phyloP scores from a whole-genome alignment of 495 filamentous ascomycete species.

The Jackrogersella multiformis region DNA sequence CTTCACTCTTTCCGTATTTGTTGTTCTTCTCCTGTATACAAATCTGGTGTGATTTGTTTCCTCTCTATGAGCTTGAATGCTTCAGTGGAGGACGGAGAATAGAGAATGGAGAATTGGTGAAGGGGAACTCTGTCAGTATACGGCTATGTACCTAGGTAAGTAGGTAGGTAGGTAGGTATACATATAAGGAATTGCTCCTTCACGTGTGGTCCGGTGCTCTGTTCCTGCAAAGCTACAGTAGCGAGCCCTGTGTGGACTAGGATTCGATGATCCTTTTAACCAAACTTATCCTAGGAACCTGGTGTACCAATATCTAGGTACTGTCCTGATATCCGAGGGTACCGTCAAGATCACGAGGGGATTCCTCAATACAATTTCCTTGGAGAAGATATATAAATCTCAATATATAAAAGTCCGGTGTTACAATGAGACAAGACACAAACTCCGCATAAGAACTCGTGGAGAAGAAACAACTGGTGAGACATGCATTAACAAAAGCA shows the following conservation, averaged over 20 bases:
- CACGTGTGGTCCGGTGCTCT: not conserved
- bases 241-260: constrained; percentile 18
- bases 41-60: not conserved
- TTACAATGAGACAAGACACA: not conserved
- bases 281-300: not conserved
- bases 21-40: not conserved
- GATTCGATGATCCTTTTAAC: constrained; percentile 22
- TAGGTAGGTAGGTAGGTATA: not conserved
- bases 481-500: not conserved
- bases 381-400: not conserved
- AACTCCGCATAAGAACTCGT: constrained; percentile 10
- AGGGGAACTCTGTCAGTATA: too few relatives aligned
- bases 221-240: constrained; percentile 3
- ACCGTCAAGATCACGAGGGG: not conserved
- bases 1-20: too few relatives aligned
- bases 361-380: not conserved
- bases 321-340: not conserved
- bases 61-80: not conserved
- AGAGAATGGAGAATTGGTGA: too few relatives aligned
- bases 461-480: constrained; percentile 14
- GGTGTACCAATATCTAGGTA: not conserved
- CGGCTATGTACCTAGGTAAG: too few relatives aligned
- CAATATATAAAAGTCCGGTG: not conserved
- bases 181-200: not conserved
- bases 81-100: not conserved